These are phyloP conservation scores for Cryoendolithus antarcticus DNA, from an alignment of 2,329 filamentous ascomycete genomes.

Conservation along the genomic window DNA sequence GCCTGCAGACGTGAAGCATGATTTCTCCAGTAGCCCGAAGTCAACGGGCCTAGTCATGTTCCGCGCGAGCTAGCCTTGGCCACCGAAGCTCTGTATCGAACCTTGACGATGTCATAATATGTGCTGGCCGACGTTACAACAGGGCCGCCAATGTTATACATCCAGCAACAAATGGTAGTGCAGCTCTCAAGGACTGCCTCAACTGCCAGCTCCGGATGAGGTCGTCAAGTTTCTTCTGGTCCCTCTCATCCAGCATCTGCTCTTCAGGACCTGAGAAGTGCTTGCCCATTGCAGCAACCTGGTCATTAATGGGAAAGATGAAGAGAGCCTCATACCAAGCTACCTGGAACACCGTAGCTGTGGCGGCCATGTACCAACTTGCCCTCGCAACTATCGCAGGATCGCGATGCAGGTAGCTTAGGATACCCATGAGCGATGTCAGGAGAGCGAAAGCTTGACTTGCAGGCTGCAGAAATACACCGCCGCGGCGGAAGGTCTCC, in stretches of 20 bases:
- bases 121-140: neutral
- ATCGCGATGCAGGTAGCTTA: neutral
- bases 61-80: too few species aligned
- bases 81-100: too few species aligned
- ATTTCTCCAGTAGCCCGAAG: too few species aligned
- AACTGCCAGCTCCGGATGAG: constrained; percentile 1
- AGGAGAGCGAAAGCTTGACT: constrained; percentile 1
- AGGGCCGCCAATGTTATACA: constrained; percentile 1
- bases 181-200: constrained; percentile 1
- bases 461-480: constrained; percentile 4
- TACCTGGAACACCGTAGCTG: neutral
- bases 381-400: neutral
- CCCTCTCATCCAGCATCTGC: neutral
- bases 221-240: neutral
- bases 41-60: too few species aligned
- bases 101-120: too few species aligned
- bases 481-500: constrained; percentile 3
- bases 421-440: neutral
- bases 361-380: constrained; percentile 1
- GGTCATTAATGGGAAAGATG: constrained; percentile 7
- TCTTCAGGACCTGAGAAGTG: neutral
- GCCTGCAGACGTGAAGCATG: too few species aligned
- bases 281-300: constrained; percentile 3
- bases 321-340: constrained; percentile 11
- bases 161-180: neutral